phyloP scores from a whole-genome alignment of 2,329 filamentous ascomycete species.

The Venturia oleaginea region DNA sequence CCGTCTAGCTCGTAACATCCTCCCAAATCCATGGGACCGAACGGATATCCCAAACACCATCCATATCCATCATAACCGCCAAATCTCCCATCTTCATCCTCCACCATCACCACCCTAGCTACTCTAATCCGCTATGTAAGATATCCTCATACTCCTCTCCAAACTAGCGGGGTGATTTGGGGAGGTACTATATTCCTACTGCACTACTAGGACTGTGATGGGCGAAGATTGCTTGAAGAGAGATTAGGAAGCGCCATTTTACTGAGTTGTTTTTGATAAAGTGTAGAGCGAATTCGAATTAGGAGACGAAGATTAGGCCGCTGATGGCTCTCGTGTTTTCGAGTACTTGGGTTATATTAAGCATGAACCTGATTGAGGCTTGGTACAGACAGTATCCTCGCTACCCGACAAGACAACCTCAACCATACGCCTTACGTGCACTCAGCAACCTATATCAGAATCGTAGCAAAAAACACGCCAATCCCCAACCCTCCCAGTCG shows the following conservation, averaged over 20 bases:
- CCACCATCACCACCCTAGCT: not conserved
- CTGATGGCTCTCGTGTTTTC: not conserved
- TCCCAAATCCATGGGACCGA: no score
- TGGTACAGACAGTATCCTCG: not conserved
- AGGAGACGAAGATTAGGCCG: not conserved
- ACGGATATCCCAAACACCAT: no score
- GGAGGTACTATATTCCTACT: constrained; percentile 5
- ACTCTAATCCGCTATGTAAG: not conserved
- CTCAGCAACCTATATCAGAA: not conserved
- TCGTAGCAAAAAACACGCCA: not conserved
- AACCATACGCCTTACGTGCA: not conserved
- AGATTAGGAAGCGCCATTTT: constrained; percentile 12
- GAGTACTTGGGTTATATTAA: no score
- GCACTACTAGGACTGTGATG: constrained; percentile 1
- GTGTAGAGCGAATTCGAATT: not conserved
- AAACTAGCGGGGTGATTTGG: constrained; percentile 51
- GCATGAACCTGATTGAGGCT: no score
- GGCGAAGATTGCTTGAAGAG: constrained; percentile 8
- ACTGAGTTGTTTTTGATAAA: not conserved
- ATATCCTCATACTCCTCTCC: constrained; percentile 16
- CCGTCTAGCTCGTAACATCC: no score
- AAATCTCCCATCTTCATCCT: not conserved
- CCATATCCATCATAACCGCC: no score
- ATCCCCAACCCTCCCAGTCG: not conserved
- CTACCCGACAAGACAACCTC: not conserved